Percentiles rank a stretch among this genome's conserved stretches.
These are phyloP conservation scores for Claviceps fusiformis DNA, from an alignment of 2,329 filamentous ascomycete species.

Conservation along the genomic window DNA sequence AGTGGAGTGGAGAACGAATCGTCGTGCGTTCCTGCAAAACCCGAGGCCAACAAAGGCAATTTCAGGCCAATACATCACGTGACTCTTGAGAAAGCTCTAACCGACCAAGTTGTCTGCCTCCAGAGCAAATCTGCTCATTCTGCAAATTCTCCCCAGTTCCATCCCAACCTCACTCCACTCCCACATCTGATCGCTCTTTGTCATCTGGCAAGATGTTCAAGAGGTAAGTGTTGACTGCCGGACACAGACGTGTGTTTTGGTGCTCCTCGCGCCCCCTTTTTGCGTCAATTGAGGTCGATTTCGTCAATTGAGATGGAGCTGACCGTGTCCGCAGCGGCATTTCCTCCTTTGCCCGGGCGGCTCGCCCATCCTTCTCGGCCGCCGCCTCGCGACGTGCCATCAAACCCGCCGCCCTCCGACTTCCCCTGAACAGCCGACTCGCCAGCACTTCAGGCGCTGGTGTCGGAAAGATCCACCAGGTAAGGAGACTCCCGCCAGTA, in stretches of 20 bases:
- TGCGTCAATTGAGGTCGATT: slow-evolving; percentile 37
- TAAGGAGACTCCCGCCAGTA: slow-evolving; percentile 22
- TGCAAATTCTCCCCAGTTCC: slow-evolving; percentile 35
- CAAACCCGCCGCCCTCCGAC: slow-evolving; percentile 42
- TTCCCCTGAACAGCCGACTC: slow-evolving; percentile 41
- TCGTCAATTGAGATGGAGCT: slow-evolving; percentile 37
- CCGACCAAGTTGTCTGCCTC: slow-evolving; percentile 28
- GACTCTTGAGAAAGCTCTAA: slow-evolving; percentile 28
- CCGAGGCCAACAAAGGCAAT: slow-evolving; percentile 5
- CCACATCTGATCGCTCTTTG: slow-evolving; percentile 48
- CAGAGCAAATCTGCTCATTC: slow-evolving; percentile 35
- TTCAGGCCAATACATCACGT: slow-evolving; percentile 24
- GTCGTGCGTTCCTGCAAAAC: slow-evolving; percentile 5
- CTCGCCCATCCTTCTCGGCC: slow-evolving; percentile 47
- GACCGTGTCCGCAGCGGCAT: slow-evolving; percentile 42
- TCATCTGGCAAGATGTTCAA: slow-evolving; percentile 70
- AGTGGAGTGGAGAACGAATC: neutral
- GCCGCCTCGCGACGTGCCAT: slow-evolving; percentile 42
- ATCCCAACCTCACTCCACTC: slow-evolving; percentile 43
- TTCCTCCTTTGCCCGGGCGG: slow-evolving; percentile 49
- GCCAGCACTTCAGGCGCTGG: slow-evolving; percentile 45
- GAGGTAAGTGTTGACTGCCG: slow-evolving; percentile 46
- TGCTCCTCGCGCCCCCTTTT: slow-evolving; percentile 9
- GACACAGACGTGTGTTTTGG: slow-evolving; percentile 13
- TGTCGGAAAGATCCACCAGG: slow-evolving; percentile 58